These are phyloP conservation scores for Entoloma clypeatum DNA, from an alignment of 1,284 basidiomycete genomes.

Conservation along the genomic window DNA sequence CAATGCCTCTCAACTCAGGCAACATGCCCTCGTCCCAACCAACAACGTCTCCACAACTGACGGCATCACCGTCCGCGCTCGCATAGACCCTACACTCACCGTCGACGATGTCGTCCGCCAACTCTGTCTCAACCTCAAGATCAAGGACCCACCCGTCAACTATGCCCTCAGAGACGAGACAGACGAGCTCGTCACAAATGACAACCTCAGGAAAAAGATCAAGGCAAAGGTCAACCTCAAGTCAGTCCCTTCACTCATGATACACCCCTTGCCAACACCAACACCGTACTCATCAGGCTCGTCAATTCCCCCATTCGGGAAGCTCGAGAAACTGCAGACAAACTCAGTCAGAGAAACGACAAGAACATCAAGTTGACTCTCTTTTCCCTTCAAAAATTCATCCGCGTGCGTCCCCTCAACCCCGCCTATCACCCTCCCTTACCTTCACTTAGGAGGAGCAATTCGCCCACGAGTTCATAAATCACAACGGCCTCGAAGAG, in stretches of 20 bases:
- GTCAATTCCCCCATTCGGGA: conserved; percentile 81
- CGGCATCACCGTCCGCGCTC: conserved; percentile 67
- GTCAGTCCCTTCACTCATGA: conserved; percentile 43
- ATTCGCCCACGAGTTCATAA: conserved; percentile 84
- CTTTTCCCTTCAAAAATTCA: conserved; percentile 82
- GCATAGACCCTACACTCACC: conserved; percentile 75
- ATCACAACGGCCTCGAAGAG: conserved; percentile 69
- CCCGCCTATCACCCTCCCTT: conserved; percentile 5
- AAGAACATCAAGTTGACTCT: conserved; percentile 64
- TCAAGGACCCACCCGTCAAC: conserved; percentile 76
- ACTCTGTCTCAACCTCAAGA: conserved; percentile 76
- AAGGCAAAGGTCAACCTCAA: conserved; percentile 75
- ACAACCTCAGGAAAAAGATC: conserved; percentile 81
- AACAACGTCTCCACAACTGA: conserved; percentile 76
- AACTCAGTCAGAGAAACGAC: conserved; percentile 62
- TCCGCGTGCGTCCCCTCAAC: conserved; percentile 48
- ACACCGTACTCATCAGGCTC: conserved; percentile 49
- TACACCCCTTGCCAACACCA: not conserved
- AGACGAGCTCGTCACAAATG: conserved; percentile 89
- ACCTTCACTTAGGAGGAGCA: conserved; percentile 68
- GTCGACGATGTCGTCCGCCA: conserved; percentile 79
- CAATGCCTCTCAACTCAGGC: conserved; percentile 41
- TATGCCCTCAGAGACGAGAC: conserved; percentile 86
- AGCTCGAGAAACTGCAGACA: conserved; percentile 76
- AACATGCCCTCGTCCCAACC: conserved; percentile 59